Evolutionary conservation across 1,139 yeast species (phyloP), one percentile per base, ranked within the genome.

Genomic region (Zygosaccharomyces pseudobailii): DNA sequence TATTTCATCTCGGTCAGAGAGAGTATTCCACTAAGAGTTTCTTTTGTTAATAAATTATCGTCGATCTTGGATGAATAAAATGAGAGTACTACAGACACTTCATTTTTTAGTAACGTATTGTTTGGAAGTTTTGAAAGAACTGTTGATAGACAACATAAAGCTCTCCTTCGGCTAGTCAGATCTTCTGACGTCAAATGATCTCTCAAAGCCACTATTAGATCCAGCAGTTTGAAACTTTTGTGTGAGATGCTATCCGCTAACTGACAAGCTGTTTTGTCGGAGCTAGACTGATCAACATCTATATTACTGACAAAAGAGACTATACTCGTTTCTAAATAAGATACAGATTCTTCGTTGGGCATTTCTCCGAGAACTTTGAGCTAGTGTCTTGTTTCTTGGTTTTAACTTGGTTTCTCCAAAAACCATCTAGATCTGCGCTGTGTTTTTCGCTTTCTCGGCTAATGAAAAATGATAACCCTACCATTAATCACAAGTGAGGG

Each of bases 161-260:
- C 81, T 50, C 71, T 57, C 21, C 49, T 50, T 42, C 68, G 53
- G 10, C 47, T 51, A 7, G 40, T 32, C 10, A 76, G 81, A 46
- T 81, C 82, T 5, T 83, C 88, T 8, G 89, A 81, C 0, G 92
- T 84, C 43, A 90, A 70, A 48, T 78, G 75, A 20, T 73, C 76
- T 4, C 87, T 87, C 38, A 85, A 65, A 3, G 71, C 61, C 46
- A 77, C 72, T 25, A 85, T 78, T 40, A 84, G 68, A 30, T 74
- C 75, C 13, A 84, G 65, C 21, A 85, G 68, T 30, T 77, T 72
- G 7, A 73, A 54, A 13, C 68, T 54, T 46, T 69, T 71, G 5
- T 59, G 40, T 37, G 67, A 65, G 45, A 77, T 62, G 27, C 59
- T 58, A 6, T 53, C 51, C 2, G 70, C 65, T 3, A 74, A 46